A percentile compares a stretch with the other conserved stretches of the same genome.
phyloP scores from a whole-genome alignment of 345 rosid genomes.

The Hypericum androsaemum region DNA sequence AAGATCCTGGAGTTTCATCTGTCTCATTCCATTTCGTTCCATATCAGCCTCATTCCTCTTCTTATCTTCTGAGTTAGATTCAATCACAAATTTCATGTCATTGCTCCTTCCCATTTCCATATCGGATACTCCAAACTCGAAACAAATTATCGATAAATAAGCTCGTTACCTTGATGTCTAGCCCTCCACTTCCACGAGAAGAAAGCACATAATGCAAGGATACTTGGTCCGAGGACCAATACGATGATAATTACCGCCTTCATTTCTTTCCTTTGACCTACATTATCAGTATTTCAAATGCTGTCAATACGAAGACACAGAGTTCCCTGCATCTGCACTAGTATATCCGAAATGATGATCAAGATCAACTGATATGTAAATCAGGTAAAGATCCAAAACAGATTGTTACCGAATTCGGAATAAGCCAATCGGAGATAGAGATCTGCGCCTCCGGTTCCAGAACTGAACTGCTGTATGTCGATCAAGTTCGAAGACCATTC shows the following conservation, averaged over 20 bases:
- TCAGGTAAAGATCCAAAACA: too few species aligned
- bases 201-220: not conserved
- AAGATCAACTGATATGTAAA: too few species aligned
- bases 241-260: too few species aligned
- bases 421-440: constrained; percentile 10
- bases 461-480: constrained; percentile 7
- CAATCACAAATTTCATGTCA: too few species aligned
- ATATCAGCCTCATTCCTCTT: too few species aligned
- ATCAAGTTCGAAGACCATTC: constrained; percentile 12
- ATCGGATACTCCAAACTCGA: not conserved
- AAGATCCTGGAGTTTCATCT: not conserved
- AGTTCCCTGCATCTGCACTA: too few species aligned
- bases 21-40: not conserved
- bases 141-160: not conserved
- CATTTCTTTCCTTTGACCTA: too few species aligned
- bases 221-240: not conserved
- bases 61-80: too few species aligned
- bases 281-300: too few species aligned
- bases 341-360: too few species aligned
- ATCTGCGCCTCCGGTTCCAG: constrained; percentile 8
- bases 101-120: not conserved
- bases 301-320: too few species aligned
- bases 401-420: constrained; percentile 12
- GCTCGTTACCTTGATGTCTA: not conserved
- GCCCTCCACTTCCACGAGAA: not conserved